phyloP scores from a whole-genome alignment of 75 land plant genomes.

The Selaginella moellendorffii region DNA sequence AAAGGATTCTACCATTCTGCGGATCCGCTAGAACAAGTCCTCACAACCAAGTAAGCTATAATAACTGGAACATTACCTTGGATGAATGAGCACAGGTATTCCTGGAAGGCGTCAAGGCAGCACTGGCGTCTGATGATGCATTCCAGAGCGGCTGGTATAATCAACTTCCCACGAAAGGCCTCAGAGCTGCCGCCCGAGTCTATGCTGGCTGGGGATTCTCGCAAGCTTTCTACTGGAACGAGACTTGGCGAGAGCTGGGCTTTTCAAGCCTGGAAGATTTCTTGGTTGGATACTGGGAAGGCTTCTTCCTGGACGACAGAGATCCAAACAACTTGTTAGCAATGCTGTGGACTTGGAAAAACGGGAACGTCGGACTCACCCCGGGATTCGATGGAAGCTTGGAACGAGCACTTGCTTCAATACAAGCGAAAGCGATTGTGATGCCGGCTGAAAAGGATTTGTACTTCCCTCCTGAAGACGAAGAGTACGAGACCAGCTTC shows the following conservation, averaged over 20 bases:
- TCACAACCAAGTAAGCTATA: constrained; percentile 15
- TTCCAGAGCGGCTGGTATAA: constrained; percentile 20
- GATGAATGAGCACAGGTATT: constrained; percentile 10
- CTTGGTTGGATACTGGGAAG: constrained; percentile 18
- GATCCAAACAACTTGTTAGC: constrained; percentile 17
- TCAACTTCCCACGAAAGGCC: constrained; percentile 13
- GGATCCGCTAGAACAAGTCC: constrained; percentile 21
- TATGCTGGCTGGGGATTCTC: constrained; percentile 26
- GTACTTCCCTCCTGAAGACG: constrained; percentile 16
- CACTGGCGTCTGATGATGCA: constrained; percentile 13
- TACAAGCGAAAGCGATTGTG: constrained; percentile 18
- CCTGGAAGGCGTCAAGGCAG: constrained; percentile 20
- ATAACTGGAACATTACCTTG: background rate
- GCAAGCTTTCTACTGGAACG: constrained; percentile 22
- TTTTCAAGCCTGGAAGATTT: constrained; percentile 18
- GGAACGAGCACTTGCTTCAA: constrained; percentile 18
- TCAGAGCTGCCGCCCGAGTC: constrained; percentile 19
- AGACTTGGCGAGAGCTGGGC: constrained; percentile 20
- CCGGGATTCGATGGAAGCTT: constrained; percentile 15
- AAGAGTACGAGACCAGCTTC: constrained; percentile 18
- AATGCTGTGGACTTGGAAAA: constrained; percentile 22
- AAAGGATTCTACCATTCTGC: constrained; percentile 24
- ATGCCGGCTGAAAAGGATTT: constrained; percentile 19
- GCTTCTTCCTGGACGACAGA: constrained; percentile 19
- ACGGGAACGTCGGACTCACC: constrained; percentile 15